Conservation (phyloP, 768 basidiomycete species). For the Suillus occidentalis region DNA sequence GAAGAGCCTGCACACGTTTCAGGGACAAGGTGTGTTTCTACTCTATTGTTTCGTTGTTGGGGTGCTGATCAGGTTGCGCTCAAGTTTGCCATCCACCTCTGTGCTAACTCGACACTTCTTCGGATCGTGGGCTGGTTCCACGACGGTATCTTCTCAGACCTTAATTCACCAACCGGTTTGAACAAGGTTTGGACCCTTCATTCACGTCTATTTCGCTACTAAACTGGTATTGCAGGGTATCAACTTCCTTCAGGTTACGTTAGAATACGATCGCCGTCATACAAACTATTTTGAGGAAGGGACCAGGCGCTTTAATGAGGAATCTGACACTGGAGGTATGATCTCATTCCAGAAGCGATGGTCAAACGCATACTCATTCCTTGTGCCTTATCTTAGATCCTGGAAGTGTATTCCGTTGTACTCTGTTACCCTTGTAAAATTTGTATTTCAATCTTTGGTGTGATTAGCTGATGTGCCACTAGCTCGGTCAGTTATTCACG, state of each 20-base stretch:
- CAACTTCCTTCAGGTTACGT: constrained; percentile 66
- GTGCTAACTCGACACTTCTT: constrained; percentile 67
- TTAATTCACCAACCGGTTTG: constrained; percentile 61
- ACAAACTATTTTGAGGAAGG: constrained; percentile 66
- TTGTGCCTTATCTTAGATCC: constrained; percentile 42
- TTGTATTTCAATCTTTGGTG: neutral
- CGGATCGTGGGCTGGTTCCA: constrained; percentile 75
- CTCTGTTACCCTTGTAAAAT: constrained; percentile 71
- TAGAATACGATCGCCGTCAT: constrained; percentile 58
- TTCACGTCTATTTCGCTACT: neutral
- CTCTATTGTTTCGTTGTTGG: neutral
- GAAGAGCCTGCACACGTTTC: too few species aligned
- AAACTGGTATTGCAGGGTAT: constrained; percentile 44
- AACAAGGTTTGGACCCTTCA: constrained; percentile 53
- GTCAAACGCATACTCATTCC: neutral
- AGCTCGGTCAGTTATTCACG: constrained; percentile 78
- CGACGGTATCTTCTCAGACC: constrained; percentile 74
- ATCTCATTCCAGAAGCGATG: neutral
- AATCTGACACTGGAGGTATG: constrained; percentile 59
- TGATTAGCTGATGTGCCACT: constrained; percentile 12
- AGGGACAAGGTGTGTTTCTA: constrained; percentile 48
- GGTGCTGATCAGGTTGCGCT: neutral
- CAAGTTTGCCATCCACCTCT: constrained; percentile 76
- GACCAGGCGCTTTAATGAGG: constrained; percentile 55
- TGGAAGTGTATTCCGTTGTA: constrained; percentile 59